Evolutionary conservation across 2,329 filamentous ascomycete genomes (phyloP).

Genomic region (Fusarium robinianum): DNA sequence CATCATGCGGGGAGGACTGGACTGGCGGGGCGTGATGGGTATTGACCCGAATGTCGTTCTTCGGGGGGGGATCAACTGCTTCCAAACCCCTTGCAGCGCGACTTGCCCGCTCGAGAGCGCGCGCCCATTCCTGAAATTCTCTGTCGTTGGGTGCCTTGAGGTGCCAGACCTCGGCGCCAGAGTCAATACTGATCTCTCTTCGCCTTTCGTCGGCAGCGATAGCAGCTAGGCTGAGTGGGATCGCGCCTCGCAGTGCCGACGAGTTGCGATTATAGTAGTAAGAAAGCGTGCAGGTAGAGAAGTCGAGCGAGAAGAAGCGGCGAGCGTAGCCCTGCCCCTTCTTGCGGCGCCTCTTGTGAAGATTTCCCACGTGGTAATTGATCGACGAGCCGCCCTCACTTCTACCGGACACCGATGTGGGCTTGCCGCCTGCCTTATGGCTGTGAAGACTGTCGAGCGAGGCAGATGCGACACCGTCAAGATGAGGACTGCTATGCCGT

Average conservation of each 20-base stretch:
- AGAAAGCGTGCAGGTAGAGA: slow-evolving; percentile 88
- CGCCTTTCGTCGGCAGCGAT: slow-evolving; percentile 87
- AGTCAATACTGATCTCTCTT: slow-evolving; percentile 94
- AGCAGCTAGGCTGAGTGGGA: slow-evolving; percentile 87
- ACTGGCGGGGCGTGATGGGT: slow-evolving; percentile 34
- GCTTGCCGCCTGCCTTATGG: slow-evolving; percentile 49
- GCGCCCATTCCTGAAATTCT: slow-evolving; percentile 87
- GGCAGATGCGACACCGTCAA: slow-evolving; percentile 52
- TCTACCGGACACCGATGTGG: slow-evolving; percentile 56
- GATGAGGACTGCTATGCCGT: slow-evolving; percentile 51
- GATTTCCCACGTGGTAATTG: slow-evolving; percentile 78
- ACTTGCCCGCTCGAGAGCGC: slow-evolving; percentile 81
- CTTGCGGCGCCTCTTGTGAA: slow-evolving; percentile 91
- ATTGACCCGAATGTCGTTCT: slow-evolving; percentile 36
- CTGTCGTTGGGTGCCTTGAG: slow-evolving; percentile 78
- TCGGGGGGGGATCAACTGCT: slow-evolving; percentile 34
- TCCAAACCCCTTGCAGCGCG: slow-evolving; percentile 63
- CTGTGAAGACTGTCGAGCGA: slow-evolving; percentile 67
- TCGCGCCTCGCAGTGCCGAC: slow-evolving; percentile 86
- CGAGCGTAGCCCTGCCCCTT: slow-evolving; percentile 91
- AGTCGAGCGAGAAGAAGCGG: slow-evolving; percentile 95
- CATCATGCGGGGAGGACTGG: slow-evolving; percentile 59
- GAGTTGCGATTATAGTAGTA: slow-evolving; percentile 97
- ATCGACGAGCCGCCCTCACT: slow-evolving; percentile 51
- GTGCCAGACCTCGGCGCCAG: slow-evolving; percentile 96